Conservation (phyloP, 179 eudicot species). For the Monotropa hypopitys region DNA sequence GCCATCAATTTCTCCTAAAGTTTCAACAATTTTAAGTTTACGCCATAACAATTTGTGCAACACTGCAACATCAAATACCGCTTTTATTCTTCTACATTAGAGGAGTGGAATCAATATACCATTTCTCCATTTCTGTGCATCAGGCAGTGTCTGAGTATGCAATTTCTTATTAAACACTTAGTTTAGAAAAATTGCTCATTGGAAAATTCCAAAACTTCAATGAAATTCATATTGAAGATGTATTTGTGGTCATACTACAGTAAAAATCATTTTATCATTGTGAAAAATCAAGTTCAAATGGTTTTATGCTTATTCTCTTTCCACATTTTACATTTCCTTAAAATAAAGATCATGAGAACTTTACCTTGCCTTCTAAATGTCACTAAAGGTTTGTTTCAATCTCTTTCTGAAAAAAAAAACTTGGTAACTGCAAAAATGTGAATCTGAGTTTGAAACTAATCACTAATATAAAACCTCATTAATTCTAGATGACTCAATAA, state of each 20-base stretch:
- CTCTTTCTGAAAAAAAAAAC: background rate
- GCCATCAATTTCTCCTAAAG: background rate
- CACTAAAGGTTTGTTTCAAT: background rate
- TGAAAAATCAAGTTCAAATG: background rate
- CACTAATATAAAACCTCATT: background rate
- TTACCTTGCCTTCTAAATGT: background rate
- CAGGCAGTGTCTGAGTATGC: background rate
- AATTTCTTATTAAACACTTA: background rate
- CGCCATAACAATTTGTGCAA: background rate
- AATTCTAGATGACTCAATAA: constrained; percentile 1
- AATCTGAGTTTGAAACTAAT: background rate
- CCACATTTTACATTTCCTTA: background rate
- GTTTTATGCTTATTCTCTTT: background rate
- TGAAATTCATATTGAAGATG: background rate
- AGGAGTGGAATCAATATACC: background rate
- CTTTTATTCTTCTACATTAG: background rate
- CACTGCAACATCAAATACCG: background rate
- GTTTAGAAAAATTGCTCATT: no score
- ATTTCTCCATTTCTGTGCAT: background rate
- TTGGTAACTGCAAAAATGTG: background rate
- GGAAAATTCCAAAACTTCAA: background rate
- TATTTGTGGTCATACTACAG: background rate
- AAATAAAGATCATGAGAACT: background rate
- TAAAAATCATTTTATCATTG: background rate
- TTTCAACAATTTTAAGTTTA: background rate